Evolutionary conservation across 257 asterid genomes (phyloP), one percentile per base, ranked within the genome.

Genomic region (Solanum infundibuliforme): DNA sequence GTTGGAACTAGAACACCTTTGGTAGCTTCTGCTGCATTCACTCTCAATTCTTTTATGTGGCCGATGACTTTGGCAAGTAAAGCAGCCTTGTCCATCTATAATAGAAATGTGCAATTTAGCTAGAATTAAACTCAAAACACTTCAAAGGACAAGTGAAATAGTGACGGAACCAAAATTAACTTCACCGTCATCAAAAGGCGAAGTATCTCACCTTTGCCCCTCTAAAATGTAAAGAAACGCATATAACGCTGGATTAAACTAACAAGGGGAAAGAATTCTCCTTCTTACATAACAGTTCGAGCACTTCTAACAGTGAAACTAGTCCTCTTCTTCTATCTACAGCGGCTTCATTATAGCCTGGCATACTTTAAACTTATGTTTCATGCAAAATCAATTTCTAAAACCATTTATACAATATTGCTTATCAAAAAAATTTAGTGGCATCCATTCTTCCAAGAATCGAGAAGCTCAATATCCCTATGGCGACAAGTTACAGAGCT

Each of bases 31-130:
- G 90, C 85, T 60, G 92, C 93, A 72, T 43, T 89, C 43, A 84
- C 88, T 84, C 91, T 92, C 41, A 96, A 72, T 84, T 90, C 89
- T 86, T 93, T 96, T 82, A 95, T 94, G 88, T 89, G 91, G 25
- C 90, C 93, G 73, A 96, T 91, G 23, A 94, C 98, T 92, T 95
- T 96, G 41, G 93, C 95, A 23, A 96, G 94, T 81, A 96, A 88
- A 84, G 96, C 95, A 82, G 98, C 98, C 88, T 95, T 95, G 90
- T 95, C 98, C 98, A 95, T 95, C 98, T 96, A 89, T 39, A 31
- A 79, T 55, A 38, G 60, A 36, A 76, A 38, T 11, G 32, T 12
- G 7, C 27, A 73, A 35, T 23, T 87, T 36, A 71, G 84, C 55
- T 12, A 55, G 34, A 27, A 77, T 66, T 48, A 48, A 48, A 20